phyloP scores from a whole-genome alignment of 805 yeast genomes.

The Candida parachauliodes region DNA sequence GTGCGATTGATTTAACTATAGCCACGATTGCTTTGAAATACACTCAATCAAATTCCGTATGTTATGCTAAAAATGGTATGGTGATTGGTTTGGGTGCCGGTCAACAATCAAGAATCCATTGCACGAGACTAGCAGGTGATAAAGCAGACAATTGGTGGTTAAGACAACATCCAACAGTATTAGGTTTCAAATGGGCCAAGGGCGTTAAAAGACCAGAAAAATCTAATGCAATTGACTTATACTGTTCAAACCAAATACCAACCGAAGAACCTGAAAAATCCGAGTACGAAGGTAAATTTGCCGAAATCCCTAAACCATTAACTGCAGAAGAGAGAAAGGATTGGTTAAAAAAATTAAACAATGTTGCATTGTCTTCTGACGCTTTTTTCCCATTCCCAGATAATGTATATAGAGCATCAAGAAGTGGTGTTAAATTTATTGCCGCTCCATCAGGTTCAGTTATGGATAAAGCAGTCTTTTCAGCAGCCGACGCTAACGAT shows the following conservation, averaged over 20 bases:
- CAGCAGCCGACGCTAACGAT: constrained; percentile 89
- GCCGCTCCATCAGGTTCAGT: constrained; percentile 98
- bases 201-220: constrained; percentile 98
- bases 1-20: constrained; percentile 87
- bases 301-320: constrained; percentile 76
- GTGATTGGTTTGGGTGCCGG: constrained; percentile 99
- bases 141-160: constrained; percentile 99
- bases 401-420: constrained; percentile 95
- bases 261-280: constrained; percentile 85
- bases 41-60: constrained; percentile 97
- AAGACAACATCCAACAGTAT: constrained; percentile 94
- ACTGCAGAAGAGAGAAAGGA: constrained; percentile 79
- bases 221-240: constrained; percentile 95
- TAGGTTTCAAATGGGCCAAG: constrained; percentile 94
- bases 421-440: constrained; percentile 92
- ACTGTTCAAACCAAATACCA: constrained; percentile 89
- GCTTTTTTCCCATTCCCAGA: constrained; percentile 99
- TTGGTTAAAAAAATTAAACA: constrained; percentile 76
- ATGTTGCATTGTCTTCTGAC: constrained; percentile 92
- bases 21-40: constrained; percentile 97
- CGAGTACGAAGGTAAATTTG: constrained; percentile 90
- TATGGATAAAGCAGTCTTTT: constrained; percentile 93
- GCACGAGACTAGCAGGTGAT: constrained; percentile 98
- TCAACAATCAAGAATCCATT: constrained; percentile 98
- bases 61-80: constrained; percentile 99